Evolutionary conservation across 345 rosid genomes (phyloP).

Genomic region (Salix koriyanagi): DNA sequence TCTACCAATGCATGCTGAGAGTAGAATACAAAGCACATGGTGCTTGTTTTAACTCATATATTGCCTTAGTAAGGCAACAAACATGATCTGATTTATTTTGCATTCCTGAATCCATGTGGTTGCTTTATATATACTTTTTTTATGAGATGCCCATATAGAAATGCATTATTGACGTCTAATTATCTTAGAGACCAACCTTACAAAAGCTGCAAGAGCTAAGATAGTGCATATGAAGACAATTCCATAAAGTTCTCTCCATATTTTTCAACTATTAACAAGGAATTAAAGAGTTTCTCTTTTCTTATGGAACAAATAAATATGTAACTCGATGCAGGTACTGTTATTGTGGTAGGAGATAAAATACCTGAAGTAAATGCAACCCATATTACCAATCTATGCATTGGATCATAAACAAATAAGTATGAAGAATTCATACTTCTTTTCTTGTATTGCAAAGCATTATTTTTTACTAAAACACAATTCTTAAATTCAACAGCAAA

Average conservation of each 20-base stretch:
- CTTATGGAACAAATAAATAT: slow-evolving; percentile 1
- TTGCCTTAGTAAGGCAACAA: no score
- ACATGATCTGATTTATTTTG: no score
- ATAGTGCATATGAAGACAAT: slow-evolving; percentile 24
- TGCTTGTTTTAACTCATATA: no score
- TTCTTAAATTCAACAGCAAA: slow-evolving; percentile 14
- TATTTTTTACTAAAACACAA: slow-evolving; percentile 7
- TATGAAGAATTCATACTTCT: slow-evolving; percentile 21
- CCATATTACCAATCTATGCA: slow-evolving; percentile 48
- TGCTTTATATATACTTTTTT: no score
- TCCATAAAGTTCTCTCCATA: not conserved
- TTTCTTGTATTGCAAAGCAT: not conserved
- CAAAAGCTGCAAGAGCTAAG: no score
- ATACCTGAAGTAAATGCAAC: slow-evolving; percentile 49
- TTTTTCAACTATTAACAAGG: not conserved
- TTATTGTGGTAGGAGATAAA: slow-evolving; percentile 49
- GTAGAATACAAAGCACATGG: no score
- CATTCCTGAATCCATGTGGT: no score
- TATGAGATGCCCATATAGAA: no score
- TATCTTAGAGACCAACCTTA: no score
- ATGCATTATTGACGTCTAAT: no score
- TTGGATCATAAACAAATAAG: slow-evolving; percentile 69
- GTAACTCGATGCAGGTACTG: slow-evolving; percentile 38
- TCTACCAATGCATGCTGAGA: no score
- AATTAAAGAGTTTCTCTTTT: slow-evolving; percentile 3